These are phyloP conservation scores for Aspergillus funiculosus DNA, from an alignment of 495 filamentous ascomycete species.

Conservation along the genomic window DNA sequence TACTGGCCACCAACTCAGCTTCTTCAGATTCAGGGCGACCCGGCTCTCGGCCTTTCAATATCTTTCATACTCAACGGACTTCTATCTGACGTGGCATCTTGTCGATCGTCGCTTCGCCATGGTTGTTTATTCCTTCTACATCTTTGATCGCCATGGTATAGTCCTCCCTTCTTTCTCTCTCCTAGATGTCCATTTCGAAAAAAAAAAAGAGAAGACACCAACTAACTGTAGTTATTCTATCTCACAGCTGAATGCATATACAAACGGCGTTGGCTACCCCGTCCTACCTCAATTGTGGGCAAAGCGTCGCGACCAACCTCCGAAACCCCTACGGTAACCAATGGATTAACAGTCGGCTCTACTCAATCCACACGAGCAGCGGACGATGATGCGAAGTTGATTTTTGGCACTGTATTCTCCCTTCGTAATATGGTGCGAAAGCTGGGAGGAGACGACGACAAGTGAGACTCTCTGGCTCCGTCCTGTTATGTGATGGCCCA, in stretches of 20 bases:
- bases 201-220: too few species aligned
- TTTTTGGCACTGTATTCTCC: slow-evolving; percentile 95
- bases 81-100: slow-evolving; percentile 3
- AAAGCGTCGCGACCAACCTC: slow-evolving; percentile 36
- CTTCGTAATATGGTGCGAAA: slow-evolving; percentile 95
- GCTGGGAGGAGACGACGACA: slow-evolving; percentile 82
- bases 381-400: slow-evolving; percentile 88
- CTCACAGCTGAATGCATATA: slow-evolving; percentile 93
- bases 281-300: slow-evolving; percentile 38
- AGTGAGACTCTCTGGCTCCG: slow-evolving; percentile 36
- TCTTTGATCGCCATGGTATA: slow-evolving; percentile 96
- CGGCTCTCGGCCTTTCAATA: background rate
- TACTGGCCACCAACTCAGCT: too few species aligned
- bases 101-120: slow-evolving; percentile 54
- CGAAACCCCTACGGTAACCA: slow-evolving; percentile 26
- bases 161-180: background rate
- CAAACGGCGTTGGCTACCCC: slow-evolving; percentile 68
- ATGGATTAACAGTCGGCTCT: slow-evolving; percentile 27
- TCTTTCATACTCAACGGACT: too few species aligned
- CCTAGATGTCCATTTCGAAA: background rate
- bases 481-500: background rate
- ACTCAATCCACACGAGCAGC: slow-evolving; percentile 51
- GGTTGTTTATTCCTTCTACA: slow-evolving; percentile 96
- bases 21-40: too few species aligned
- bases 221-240: slow-evolving; percentile 13